phyloP scores from a whole-genome alignment of 2,329 filamentous ascomycete genomes.

The Cyphellophora europaea region DNA sequence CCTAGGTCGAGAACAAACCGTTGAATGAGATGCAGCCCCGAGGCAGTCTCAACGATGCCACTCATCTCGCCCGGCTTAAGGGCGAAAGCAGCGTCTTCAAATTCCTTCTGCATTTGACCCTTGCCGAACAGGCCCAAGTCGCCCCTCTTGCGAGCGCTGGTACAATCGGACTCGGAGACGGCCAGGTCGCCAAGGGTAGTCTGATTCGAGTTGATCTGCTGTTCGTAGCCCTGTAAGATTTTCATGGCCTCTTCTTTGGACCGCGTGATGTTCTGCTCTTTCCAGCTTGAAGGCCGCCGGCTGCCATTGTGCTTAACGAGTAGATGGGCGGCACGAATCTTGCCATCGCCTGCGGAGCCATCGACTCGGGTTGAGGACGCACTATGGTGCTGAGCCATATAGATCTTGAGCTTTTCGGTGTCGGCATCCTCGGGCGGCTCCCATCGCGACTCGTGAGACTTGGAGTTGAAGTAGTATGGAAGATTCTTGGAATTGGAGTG shows the following conservation, averaged over 20 bases:
- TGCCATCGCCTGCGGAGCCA: slow-evolving; percentile 49
- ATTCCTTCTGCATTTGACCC: slow-evolving; percentile 98
- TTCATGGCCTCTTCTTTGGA: slow-evolving; percentile 74
- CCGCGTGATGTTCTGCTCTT: slow-evolving; percentile 79
- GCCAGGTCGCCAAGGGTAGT: slow-evolving; percentile 72
- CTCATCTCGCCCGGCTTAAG: slow-evolving; percentile 81
- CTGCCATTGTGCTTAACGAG: slow-evolving; percentile 89
- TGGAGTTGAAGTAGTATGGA: slow-evolving; percentile 94
- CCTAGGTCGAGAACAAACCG: slow-evolving; percentile 45
- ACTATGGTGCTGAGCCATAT: slow-evolving; percentile 86
- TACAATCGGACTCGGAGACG: slow-evolving; percentile 85
- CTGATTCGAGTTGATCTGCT: slow-evolving; percentile 62
- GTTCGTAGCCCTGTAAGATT: slow-evolving; percentile 67
- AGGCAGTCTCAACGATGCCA: slow-evolving; percentile 79
- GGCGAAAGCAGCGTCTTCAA: slow-evolving; percentile 91
- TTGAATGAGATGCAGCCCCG: slow-evolving; percentile 91
- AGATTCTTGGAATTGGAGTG: slow-evolving; percentile 98
- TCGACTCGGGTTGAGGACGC: slow-evolving; percentile 34
- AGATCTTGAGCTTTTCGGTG: slow-evolving; percentile 82
- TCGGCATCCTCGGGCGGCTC: slow-evolving; percentile 84
- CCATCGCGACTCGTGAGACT: slow-evolving; percentile 84
- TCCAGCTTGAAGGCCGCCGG: slow-evolving; percentile 85
- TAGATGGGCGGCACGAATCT: slow-evolving; percentile 88
- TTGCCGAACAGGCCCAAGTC: slow-evolving; percentile 91
- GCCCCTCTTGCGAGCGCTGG: slow-evolving; percentile 84